Conservation (phyloP, 768 basidiomycete species). For the Xerocomus brunneocitrinus region DNA sequence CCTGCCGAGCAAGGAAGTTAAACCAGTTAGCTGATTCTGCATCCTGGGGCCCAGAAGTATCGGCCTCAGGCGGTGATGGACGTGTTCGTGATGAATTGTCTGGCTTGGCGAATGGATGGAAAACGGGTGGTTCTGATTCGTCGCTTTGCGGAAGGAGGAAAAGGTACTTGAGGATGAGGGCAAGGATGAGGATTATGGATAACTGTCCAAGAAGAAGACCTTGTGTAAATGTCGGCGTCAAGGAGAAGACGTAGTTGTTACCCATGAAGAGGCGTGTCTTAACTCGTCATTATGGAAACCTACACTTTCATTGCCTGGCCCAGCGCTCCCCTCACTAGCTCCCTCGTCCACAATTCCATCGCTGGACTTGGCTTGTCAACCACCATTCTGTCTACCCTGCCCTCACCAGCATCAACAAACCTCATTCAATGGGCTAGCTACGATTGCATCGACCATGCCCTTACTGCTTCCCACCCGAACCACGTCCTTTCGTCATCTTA, state of each 20-base stretch:
- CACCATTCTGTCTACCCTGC: conserved; percentile 26
- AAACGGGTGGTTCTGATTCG: conserved; percentile 51
- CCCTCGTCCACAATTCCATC: conserved; percentile 44
- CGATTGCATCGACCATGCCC: conserved; percentile 77
- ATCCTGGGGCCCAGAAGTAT: conserved; percentile 10
- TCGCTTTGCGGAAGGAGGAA: conserved; percentile 79
- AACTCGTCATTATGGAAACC: not conserved
- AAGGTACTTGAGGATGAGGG: conserved; percentile 86
- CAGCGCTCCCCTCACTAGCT: conserved; percentile 47
- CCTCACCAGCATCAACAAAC: conserved; percentile 16
- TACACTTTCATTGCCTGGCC: conserved; percentile 51
- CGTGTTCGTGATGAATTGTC: conserved; percentile 41
- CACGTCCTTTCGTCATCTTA: conserved; percentile 73
- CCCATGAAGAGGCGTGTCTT: conserved; percentile 16
- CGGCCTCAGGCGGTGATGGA: conserved; percentile 16
- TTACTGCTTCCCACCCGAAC: conserved; percentile 49
- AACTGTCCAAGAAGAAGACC: conserved; percentile 90
- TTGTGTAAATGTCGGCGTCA: conserved; percentile 91
- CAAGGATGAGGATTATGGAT: conserved; percentile 74
- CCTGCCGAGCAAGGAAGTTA: conserved; percentile 81
- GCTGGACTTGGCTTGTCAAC: conserved; percentile 28
- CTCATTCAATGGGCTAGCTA: conserved; percentile 85
- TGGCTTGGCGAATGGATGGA: conserved; percentile 54
- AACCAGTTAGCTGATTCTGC: conserved; percentile 89
- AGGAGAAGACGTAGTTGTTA: conserved; percentile 59